Percentiles rank a stretch among this genome's conserved stretches.
phyloP scores from a whole-genome alignment of 1,284 basidiomycete species.

The Lentinula novae-zelandiae region DNA sequence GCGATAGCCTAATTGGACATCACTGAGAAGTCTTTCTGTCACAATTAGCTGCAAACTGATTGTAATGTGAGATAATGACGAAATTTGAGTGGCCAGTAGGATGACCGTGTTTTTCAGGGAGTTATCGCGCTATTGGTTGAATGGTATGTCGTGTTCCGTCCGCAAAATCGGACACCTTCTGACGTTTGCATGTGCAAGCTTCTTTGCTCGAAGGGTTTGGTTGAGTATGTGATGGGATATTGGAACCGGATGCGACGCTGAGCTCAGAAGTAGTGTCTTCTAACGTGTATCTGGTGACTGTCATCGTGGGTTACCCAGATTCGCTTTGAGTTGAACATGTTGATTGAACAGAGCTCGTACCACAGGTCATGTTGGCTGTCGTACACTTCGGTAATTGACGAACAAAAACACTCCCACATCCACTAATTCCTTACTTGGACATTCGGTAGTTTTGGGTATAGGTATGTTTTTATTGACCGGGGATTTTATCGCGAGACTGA shows the following conservation, averaged over 20 bases:
- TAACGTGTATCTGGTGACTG: slow-evolving; percentile 28
- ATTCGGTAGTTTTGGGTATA: slow-evolving; percentile 32
- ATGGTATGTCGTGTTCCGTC: slow-evolving; percentile 24
- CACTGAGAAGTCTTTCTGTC: background rate
- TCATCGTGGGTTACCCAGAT: slow-evolving; percentile 28
- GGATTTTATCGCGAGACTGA: background rate
- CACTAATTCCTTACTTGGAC: background rate
- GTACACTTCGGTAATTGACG: slow-evolving; percentile 33
- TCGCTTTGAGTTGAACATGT: background rate
- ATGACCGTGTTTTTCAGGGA: slow-evolving; percentile 22
- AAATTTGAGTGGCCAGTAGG: background rate
- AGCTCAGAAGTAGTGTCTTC: slow-evolving; percentile 29
- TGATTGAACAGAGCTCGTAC: too few relatives aligned
- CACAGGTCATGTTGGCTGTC: slow-evolving; percentile 30
- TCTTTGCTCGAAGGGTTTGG: slow-evolving; percentile 42
- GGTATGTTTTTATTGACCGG: slow-evolving; percentile 22
- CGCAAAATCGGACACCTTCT: background rate
- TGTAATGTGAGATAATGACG: slow-evolving; percentile 32
- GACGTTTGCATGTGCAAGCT: slow-evolving; percentile 22
- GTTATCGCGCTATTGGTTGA: slow-evolving; percentile 41
- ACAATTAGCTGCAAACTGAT: slow-evolving; percentile 36
- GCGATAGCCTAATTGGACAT: background rate
- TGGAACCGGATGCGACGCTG: background rate
- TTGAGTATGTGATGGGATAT: slow-evolving; percentile 27
- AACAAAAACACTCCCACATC: background rate